Conservation (phyloP, 2,329 filamentous ascomycete genomes). For the Fusarium austroafricanum region DNA sequence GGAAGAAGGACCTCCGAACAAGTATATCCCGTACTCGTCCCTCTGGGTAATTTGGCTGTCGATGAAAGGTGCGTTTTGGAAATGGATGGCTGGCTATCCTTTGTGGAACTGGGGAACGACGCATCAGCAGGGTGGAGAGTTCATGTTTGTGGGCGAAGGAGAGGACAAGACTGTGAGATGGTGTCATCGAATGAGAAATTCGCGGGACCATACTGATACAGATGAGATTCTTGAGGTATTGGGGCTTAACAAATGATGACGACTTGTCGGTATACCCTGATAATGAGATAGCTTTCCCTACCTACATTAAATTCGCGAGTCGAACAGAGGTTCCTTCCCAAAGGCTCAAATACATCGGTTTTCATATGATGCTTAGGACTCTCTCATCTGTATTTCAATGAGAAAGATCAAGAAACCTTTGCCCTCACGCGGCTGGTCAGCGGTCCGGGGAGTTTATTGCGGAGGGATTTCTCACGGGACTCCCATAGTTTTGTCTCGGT, state of each 20-base stretch:
- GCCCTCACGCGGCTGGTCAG: no score
- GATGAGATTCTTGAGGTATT: constrained; percentile 23
- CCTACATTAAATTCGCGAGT: not conserved
- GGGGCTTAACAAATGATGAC: not conserved
- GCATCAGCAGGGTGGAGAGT: constrained; percentile 27
- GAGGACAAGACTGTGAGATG: constrained; percentile 9
- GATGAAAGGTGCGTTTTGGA: constrained; percentile 1
- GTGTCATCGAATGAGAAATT: constrained; percentile 30
- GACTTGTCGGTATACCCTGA: not conserved
- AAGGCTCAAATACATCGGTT: no score
- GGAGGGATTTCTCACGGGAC: no score
- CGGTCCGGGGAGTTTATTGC: no score
- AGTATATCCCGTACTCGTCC: constrained; percentile 1
- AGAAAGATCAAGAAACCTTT: no score
- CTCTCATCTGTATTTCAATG: no score
- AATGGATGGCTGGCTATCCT: not conserved
- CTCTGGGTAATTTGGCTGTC: not conserved
- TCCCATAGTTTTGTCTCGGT: no score
- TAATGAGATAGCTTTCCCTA: not conserved
- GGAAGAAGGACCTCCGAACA: constrained; percentile 9
- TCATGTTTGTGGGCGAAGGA: constrained; percentile 18
- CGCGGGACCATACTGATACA: constrained; percentile 22
- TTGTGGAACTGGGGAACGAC: constrained; percentile 1
- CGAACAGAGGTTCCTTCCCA: no score
- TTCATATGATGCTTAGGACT: no score